Evolutionary conservation across 345 rosid genomes (phyloP), one percentile per base, ranked within the genome.

Genomic region (Salix caprea): DNA sequence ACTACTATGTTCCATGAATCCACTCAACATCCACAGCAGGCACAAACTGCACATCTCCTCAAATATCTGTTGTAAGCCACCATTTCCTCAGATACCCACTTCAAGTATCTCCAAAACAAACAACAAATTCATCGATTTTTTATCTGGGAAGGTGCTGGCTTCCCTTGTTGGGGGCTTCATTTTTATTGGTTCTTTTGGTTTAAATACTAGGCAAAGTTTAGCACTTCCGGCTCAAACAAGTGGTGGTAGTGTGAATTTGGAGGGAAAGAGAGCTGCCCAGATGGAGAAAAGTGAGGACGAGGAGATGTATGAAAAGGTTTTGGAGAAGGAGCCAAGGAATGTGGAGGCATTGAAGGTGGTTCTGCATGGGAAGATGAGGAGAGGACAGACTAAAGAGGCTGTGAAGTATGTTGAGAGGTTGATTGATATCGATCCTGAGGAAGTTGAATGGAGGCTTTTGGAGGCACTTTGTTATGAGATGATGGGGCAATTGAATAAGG

Each of bases 401-500:
- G 82, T 90, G 73, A 80, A 82, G 56, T 91, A 74, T 76, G 90
- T 93, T 75, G 86, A 89, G 86, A 90, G 81, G 77, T 80, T 95
- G 77, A 87, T 89, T 65, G 85, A 85, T 24, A 78, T 86, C 24
- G 93, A 89, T 81, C 96, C 94, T 19, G 52, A 80, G 60, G 97
- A 91, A 78, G 89, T 90, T 12, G 99, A 95, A 66, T 95, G 97
- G 99, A 95, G 89, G 90, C 92, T 95, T 58, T 77, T 95, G 76
- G 86, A 90, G 86, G 97, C 97, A 23, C 87, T 95, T 77, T 95
- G 96, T 72, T 90, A 90, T 70, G 97, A 95, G 78, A 85, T 86
- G 54, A 83, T 90, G 93, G 97, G 94, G 61, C 80, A 90, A 67
- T 74, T 95, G 69, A 85, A 87, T 67, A 85, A 78, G 65, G 91